Percentiles rank a stretch among this genome's conserved stretches.
These are phyloP conservation scores for Xylaria sp. DNA, from an alignment of 2,329 filamentous ascomycete species.

Conservation along the genomic window DNA sequence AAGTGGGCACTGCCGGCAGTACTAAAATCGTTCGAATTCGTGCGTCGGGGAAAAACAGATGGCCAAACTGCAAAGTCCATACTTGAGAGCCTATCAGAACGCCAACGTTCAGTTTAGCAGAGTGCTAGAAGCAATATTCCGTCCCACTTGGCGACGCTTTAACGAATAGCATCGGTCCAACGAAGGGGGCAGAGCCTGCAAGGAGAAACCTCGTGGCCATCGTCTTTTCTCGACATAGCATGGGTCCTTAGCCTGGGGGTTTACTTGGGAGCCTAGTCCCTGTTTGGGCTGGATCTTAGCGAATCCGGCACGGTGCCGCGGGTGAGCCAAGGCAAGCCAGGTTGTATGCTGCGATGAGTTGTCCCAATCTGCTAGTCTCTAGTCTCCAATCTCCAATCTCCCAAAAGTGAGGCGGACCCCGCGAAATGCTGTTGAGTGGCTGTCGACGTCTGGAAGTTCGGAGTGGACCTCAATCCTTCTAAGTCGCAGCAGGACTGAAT, in stretches of 20 bases:
- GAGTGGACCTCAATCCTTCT: conserved; percentile 40
- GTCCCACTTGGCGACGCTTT: conserved; percentile 13
- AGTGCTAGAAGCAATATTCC: conserved; percentile 24
- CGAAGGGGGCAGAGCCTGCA: conserved; percentile 35
- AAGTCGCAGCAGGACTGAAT: conserved; percentile 19
- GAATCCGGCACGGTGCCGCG: conserved; percentile 37
- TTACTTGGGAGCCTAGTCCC: conserved; percentile 28
- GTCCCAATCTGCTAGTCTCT: conserved; percentile 36
- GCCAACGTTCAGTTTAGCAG: conserved; percentile 12
- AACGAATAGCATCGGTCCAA: conserved; percentile 29
- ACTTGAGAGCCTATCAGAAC: conserved; percentile 22
- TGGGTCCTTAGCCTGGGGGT: conserved; percentile 12
- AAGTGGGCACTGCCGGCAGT: conserved; percentile 14
- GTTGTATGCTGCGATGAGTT: conserved; percentile 43
- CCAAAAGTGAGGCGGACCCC: conserved; percentile 49
- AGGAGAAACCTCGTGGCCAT: conserved; percentile 39
- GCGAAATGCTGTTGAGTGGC: conserved; percentile 47
- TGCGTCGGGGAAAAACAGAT: conserved; percentile 18
- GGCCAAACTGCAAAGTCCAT: conserved; percentile 19
- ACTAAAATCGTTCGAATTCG: conserved; percentile 14
- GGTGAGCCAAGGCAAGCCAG: conserved; percentile 40
- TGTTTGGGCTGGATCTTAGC: conserved; percentile 25
- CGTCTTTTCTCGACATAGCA: conserved; percentile 37
- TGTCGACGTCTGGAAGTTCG: conserved; percentile 39
- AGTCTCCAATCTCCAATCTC: conserved; percentile 33